A percentile compares a stretch with the other conserved stretches of the same genome.
phyloP scores from a whole-genome alignment of 805 yeast genomes.

The Blastobotrys mokoenaii region DNA sequence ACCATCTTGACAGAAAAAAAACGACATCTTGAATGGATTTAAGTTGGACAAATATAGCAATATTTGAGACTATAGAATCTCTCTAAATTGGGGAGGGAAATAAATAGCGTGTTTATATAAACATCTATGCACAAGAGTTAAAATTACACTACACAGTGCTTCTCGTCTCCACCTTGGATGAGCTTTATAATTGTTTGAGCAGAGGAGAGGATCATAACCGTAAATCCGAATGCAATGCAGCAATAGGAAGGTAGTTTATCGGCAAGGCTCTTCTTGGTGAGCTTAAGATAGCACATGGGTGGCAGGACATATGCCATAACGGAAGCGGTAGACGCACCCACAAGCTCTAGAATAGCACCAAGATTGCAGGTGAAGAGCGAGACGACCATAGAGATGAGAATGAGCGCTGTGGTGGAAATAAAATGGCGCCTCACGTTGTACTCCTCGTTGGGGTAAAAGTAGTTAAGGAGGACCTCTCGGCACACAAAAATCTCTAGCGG shows the following conservation, averaged over 20 bases:
- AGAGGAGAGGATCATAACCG: conserved; percentile 76
- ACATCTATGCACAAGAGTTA: no score
- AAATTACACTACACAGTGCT: conserved; percentile 38
- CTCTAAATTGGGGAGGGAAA: no score
- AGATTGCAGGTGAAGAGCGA: conserved; percentile 77
- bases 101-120: no score
- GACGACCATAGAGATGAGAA: conserved; percentile 62
- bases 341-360: conserved; percentile 81
- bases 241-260: conserved; percentile 50
- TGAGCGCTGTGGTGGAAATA: conserved; percentile 54
- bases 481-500: conserved; percentile 89
- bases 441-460: conserved; percentile 33
- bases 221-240: conserved; percentile 63
- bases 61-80: no score
- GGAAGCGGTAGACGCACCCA: conserved; percentile 91
- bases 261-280: conserved; percentile 41
- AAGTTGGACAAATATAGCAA: no score
- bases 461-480: conserved; percentile 73
- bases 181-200: conserved; percentile 55
- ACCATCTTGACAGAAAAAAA: background rate
- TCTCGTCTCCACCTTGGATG: conserved; percentile 33
- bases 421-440: conserved; percentile 39
- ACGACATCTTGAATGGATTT: no score
- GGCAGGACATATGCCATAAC: conserved; percentile 89
- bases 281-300: conserved; percentile 68